phyloP scores from a whole-genome alignment of 2,329 filamentous ascomycete species.

The Calonectria hongkongensis region DNA sequence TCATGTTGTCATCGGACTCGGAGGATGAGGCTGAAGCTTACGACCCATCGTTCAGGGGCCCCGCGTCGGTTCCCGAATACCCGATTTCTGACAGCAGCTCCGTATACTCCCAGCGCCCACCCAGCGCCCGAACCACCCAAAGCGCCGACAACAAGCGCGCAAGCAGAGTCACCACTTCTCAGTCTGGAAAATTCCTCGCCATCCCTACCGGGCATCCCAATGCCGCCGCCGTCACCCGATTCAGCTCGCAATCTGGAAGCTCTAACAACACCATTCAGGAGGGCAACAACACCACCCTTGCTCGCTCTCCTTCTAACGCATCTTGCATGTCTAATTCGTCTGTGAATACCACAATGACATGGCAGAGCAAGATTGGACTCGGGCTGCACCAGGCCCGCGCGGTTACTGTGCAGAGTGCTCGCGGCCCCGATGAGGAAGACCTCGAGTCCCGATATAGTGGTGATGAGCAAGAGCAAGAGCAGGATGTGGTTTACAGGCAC shows the following conservation, averaged over 20 bases:
- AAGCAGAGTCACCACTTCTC: slow-evolving; percentile 63
- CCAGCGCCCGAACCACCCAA: slow-evolving; percentile 49
- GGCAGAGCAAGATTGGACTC: slow-evolving; percentile 57
- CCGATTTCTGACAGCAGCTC: slow-evolving; percentile 52
- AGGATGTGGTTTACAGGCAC: slow-evolving; percentile 20
- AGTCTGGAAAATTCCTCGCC: slow-evolving; percentile 65
- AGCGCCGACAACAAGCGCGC: slow-evolving; percentile 53
- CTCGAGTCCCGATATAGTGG: slow-evolving; percentile 45
- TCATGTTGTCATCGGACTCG: slow-evolving; percentile 75
- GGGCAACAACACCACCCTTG: slow-evolving; percentile 34
- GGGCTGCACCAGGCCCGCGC: slow-evolving; percentile 64
- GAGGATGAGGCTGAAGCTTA: slow-evolving; percentile 64
- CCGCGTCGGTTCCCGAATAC: slow-evolving; percentile 53
- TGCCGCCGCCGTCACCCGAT: slow-evolving; percentile 45
- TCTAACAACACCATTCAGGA: slow-evolving; percentile 52
- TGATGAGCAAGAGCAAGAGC: slow-evolving; percentile 39
- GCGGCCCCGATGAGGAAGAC: slow-evolving; percentile 49
- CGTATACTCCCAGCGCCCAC: slow-evolving; percentile 47
- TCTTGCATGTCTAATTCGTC: slow-evolving; percentile 63
- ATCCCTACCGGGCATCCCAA: slow-evolving; percentile 58
- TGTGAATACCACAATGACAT: slow-evolving; percentile 58
- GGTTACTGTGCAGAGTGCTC: slow-evolving; percentile 61
- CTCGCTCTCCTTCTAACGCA: slow-evolving; percentile 50
- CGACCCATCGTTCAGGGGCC: slow-evolving; percentile 49
- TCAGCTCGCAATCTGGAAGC: slow-evolving; percentile 53